Conservation (phyloP, 306 rosid genomes). For the Cicer cuneatum region DNA sequence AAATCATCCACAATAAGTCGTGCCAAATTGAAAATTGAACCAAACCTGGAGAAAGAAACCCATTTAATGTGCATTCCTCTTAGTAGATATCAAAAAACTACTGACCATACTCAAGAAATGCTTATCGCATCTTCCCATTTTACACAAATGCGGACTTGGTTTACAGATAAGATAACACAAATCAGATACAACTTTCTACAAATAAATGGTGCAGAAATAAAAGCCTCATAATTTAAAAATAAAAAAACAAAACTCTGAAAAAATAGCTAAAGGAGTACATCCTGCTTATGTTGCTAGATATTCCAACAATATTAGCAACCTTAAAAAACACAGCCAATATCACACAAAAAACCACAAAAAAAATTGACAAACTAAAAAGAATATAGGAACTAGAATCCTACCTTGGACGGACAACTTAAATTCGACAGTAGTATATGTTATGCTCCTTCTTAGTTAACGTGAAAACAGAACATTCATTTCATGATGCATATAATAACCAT, state of each 20-base stretch:
- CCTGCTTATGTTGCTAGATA: conserved; percentile 27
- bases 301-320: conserved; percentile 1
- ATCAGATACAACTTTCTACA: background rate
- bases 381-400: conserved; percentile 33
- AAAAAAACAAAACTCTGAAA: background rate
- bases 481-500: conserved; percentile 21
- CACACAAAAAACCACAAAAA: conserved; percentile 6
- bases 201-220: conserved; percentile 22
- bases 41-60: conserved; percentile 68
- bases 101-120: background rate
- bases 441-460: conserved; percentile 17
- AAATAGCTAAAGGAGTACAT: background rate
- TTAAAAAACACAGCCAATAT: background rate
- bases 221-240: conserved; percentile 1
- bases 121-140: conserved; percentile 21
- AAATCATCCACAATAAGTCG: conserved; percentile 83
- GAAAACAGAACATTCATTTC: conserved; percentile 17
- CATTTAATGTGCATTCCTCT: conserved; percentile 30
- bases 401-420: background rate
- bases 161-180: background rate
- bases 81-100: conserved; percentile 4
- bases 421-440: conserved; percentile 22
- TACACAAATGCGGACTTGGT: conserved; percentile 6
- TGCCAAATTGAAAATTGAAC: conserved; percentile 87
- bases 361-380: background rate